Evolutionary conservation across 139 green algal species (phyloP).

Genomic region (Edaphochlamys debaryana): DNA sequence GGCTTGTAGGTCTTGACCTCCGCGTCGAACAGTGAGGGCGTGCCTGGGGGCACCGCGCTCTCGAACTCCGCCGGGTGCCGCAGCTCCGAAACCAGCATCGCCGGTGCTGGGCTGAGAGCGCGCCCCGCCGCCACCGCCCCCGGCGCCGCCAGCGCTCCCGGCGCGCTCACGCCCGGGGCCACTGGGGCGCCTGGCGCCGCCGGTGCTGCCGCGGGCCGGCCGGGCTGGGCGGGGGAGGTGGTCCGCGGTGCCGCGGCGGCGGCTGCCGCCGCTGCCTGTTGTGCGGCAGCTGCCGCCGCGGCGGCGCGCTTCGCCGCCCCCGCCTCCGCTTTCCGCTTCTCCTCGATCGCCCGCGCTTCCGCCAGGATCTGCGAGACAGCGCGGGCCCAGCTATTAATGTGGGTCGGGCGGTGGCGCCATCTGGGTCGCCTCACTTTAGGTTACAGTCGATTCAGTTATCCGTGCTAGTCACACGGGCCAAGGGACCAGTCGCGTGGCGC

Average conservation of each 20-base stretch:
- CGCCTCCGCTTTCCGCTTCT: constrained; percentile 63
- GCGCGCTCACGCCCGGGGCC: neutral
- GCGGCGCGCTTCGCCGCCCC: constrained; percentile 25
- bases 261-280: neutral
- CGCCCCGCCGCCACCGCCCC: neutral
- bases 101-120: constrained; percentile 9
- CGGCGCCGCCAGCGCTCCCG: neutral
- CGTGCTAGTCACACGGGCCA: too few species aligned
- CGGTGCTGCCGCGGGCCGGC: neutral
- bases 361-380: constrained; percentile 44
- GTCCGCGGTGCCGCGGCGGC: constrained; percentile 23
- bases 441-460: too few species aligned
- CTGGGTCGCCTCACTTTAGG: too few species aligned
- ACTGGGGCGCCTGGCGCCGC: neutral
- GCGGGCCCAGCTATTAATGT: too few species aligned
- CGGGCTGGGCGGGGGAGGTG: constrained; percentile 7
- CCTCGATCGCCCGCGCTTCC: constrained; percentile 62
- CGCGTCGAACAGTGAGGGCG: constrained; percentile 69
- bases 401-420: too few species aligned
- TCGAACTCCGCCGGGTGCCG: constrained; percentile 39
- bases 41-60: constrained; percentile 40
- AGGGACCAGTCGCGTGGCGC: too few species aligned
- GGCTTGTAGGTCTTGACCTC: constrained; percentile 55
- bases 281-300: neutral
- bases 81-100: constrained; percentile 14